These are phyloP conservation scores for Coemansia sp. DNA, from an alignment of 192 early-diverging fungal species.

Conservation along the genomic window DNA sequence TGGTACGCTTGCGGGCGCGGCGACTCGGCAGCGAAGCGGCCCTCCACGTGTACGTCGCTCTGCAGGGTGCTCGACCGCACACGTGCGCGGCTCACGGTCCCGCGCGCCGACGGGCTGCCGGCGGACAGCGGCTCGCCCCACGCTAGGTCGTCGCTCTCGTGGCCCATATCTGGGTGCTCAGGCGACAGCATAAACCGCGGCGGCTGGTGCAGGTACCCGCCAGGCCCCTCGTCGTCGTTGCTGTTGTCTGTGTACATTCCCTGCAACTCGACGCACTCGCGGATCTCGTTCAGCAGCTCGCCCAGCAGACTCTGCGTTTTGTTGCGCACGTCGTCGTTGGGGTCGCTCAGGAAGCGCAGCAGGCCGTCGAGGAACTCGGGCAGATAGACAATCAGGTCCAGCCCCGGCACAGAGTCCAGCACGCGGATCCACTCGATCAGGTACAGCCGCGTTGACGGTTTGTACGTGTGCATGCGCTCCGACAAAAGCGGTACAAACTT, in stretches of 20 bases:
- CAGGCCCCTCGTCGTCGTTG: neutral
- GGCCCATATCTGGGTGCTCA: neutral
- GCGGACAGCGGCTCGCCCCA: neutral
- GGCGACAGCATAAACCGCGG: neutral
- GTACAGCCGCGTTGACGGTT: constrained; percentile 87
- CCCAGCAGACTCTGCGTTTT: constrained; percentile 77
- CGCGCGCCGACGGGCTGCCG: neutral
- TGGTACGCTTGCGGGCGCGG: constrained; percentile 1
- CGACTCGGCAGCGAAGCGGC: constrained; percentile 23
- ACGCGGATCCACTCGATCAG: constrained; percentile 94
- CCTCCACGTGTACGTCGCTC: constrained; percentile 36
- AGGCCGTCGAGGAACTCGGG: constrained; percentile 95
- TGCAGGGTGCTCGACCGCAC: constrained; percentile 32
- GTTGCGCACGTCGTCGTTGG: constrained; percentile 83
- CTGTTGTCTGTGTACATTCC: neutral
- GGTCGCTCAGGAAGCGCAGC: constrained; percentile 85
- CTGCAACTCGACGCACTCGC: constrained; percentile 52
- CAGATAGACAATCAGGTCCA: constrained; percentile 88
- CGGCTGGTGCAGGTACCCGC: neutral
- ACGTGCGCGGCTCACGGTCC: constrained; percentile 6
- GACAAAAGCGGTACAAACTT: constrained; percentile 91
- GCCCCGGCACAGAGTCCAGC: constrained; percentile 88
- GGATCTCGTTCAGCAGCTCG: constrained; percentile 90
- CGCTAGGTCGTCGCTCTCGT: constrained; percentile 4
- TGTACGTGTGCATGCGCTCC: constrained; percentile 89